Conservation (phyloP, 768 basidiomycete species). For the Crucibulum laeve region DNA sequence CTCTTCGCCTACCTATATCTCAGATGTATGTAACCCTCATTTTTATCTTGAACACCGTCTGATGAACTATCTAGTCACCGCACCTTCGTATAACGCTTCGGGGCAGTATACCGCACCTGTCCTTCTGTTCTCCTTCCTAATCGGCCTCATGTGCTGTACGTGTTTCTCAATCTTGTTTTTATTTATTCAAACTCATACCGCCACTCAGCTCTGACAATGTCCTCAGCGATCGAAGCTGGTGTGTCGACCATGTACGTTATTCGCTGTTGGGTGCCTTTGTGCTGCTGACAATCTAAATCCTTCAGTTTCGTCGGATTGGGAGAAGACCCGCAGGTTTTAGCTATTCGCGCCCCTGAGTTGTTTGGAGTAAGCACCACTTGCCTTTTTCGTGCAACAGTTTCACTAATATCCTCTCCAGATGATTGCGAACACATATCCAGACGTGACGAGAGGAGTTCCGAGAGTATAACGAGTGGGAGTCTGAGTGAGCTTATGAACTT, state of each 20-base stretch:
- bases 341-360: slow-evolving; percentile 65
- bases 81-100: slow-evolving; percentile 66
- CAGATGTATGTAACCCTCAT: slow-evolving; percentile 42
- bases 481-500: not conserved
- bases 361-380: slow-evolving; percentile 44
- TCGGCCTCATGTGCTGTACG: slow-evolving; percentile 70
- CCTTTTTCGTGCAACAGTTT: not conserved
- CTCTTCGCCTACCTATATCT: slow-evolving; percentile 78
- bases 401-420: slow-evolving; percentile 32
- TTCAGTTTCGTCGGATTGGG: slow-evolving; percentile 76
- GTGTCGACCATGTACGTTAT: slow-evolving; percentile 71
- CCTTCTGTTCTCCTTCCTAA: slow-evolving; percentile 76
- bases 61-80: slow-evolving; percentile 43
- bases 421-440: slow-evolving; percentile 65
- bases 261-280: not conserved
- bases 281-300: not conserved
- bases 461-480: slow-evolving; percentile 11
- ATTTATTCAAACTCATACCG: slow-evolving; percentile 1
- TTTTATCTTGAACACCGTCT: not conserved
- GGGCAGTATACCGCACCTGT: slow-evolving; percentile 80
- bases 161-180: slow-evolving; percentile 7
- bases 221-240: slow-evolving; percentile 77
- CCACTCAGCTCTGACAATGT: slow-evolving; percentile 55
- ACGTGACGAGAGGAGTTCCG: slow-evolving; percentile 62
- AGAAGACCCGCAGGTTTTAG: slow-evolving; percentile 78